Evolutionary conservation across 441 rosid genomes (phyloP).

Genomic region (Jatropha multifida): DNA sequence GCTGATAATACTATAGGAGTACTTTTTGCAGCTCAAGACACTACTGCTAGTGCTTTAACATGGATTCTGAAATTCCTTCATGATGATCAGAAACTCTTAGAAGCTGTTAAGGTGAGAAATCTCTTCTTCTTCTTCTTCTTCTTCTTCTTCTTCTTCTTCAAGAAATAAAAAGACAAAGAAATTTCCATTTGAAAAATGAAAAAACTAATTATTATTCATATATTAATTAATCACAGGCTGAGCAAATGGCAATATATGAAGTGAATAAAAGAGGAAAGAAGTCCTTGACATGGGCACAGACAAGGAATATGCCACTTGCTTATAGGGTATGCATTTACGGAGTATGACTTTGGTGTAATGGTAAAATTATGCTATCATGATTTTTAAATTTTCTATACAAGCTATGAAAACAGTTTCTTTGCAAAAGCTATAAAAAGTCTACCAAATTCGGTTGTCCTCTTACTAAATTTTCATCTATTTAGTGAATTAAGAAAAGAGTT

Average conservation of each 20-base stretch:
- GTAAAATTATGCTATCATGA: too few relatives aligned
- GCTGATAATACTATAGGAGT: slow-evolving; percentile 93
- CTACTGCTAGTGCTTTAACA: slow-evolving; percentile 52
- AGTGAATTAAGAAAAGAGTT: too few relatives aligned
- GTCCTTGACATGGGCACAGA: slow-evolving; percentile 69
- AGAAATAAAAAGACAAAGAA: too few relatives aligned
- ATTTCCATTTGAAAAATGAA: too few relatives aligned
- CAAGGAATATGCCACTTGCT: slow-evolving; percentile 74
- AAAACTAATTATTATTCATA: not conserved
- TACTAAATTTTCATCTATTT: too few relatives aligned
- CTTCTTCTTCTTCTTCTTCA: too few relatives aligned
- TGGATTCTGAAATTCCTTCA: slow-evolving; percentile 18
- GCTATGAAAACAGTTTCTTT: too few relatives aligned
- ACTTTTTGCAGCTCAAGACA: slow-evolving; percentile 96
- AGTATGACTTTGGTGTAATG: too few relatives aligned
- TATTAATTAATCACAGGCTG: slow-evolving; percentile 44
- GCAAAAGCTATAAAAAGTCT: too few relatives aligned
- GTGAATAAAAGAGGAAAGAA: slow-evolving; percentile 45
- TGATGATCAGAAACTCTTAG: slow-evolving; percentile 5
- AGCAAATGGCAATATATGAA: slow-evolving; percentile 55
- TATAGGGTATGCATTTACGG: slow-evolving; percentile 43
- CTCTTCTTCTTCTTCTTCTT: too few relatives aligned
- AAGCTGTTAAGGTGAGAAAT: slow-evolving; percentile 15
- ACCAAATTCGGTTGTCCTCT: too few relatives aligned
- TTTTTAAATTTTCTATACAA: too few relatives aligned